Base-by-base conservation (phyloP, 2,329 filamentous ascomycete genomes). In the Elsinoe arachidis region DNA sequence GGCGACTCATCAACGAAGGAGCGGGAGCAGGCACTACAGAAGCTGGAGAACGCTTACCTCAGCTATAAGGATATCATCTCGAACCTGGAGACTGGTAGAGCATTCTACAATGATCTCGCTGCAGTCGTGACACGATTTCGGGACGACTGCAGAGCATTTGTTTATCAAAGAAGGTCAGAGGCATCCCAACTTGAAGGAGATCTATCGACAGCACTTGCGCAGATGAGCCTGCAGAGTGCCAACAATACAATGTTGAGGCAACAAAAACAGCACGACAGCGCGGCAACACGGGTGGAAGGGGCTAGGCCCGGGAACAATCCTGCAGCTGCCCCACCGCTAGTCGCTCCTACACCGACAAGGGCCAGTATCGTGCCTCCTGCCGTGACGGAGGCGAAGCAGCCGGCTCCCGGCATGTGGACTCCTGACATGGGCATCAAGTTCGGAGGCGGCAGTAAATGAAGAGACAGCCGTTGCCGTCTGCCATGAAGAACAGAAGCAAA, bases 41-140 rank as follows among this genome's bases (percentile, higher is more conserved):
- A 81, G 61, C 77, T 99, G 9, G 92, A 97, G 70, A 90, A 88
- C 62, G 92, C 90, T 0, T 97, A 95, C 69, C 84, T 90, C 71
- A 95, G 92, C 73, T 97, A 97, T 76, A 96, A 96, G 73, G 92
- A 99, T 70, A 89, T 97, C 58, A 84, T 96, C 58, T 88, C 83
- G 62, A 96, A 97, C 67, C 79, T 96, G 2, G 92, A 97, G 63
- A 88, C 87, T 0, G 93, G 90, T 0, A 80, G 92, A 55, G 96
- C 93, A 69, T 99, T 99, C 69, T 99, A 97, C 75, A 99, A 99
- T 64, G 91, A 97, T 67, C 79, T 99, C 3, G 88, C 87, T 47
- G 88, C 87, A 71, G 90, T 97, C 61, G 88, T 96, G 0, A 86
- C 84, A 37, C 79, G 85, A 9, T 97, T 96, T 69, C 80, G 90